Evolutionary conservation across 2,329 filamentous ascomycete species (phyloP).

Genomic region (Gnomoniopsis smithogilvyi): DNA sequence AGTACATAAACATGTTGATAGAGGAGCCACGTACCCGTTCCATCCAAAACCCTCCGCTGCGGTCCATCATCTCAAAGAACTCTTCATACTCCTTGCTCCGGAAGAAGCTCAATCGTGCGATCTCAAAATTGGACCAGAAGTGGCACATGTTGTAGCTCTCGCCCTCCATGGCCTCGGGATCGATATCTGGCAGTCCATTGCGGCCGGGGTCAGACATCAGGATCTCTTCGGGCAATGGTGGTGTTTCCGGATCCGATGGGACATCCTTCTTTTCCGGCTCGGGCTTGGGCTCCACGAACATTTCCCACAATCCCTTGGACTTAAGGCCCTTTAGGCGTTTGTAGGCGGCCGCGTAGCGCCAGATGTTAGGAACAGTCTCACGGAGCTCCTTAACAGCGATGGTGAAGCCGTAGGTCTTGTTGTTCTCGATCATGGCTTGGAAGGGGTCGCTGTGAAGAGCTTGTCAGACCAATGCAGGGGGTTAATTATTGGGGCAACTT

Average conservation of each 20-base stretch:
- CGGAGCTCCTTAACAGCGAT: conserved; percentile 97
- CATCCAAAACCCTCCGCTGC: conserved; percentile 98
- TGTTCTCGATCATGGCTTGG: conserved; percentile 85
- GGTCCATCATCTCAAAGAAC: conserved; percentile 99
- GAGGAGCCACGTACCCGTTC: conserved; percentile 65
- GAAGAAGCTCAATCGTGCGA: conserved; percentile 92
- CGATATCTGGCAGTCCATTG: conserved; percentile 73
- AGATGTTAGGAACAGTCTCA: conserved; percentile 98
- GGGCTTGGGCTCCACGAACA: conserved; percentile 83
- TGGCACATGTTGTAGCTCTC: conserved; percentile 99
- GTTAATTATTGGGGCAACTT: too few relatives aligned
- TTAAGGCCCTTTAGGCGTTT: conserved; percentile 88
- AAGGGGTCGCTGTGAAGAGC: conserved; percentile 73
- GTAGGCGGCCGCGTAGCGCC: conserved; percentile 97
- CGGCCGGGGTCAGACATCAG: conserved; percentile 70
- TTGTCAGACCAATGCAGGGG: neutral
- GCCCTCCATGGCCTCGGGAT: conserved; percentile 92
- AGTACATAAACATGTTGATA: neutral
- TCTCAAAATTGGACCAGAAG: conserved; percentile 99
- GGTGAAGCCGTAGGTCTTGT: conserved; percentile 98
- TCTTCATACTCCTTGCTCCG: conserved; percentile 96
- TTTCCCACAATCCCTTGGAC: conserved; percentile 94
- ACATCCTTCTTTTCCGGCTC: conserved; percentile 52
- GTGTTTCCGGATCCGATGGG: conserved; percentile 62
- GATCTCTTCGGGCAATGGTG: conserved; percentile 75